phyloP scores from a whole-genome alignment of 371 early-diverging fungal species.

The Mucor mucedo region DNA sequence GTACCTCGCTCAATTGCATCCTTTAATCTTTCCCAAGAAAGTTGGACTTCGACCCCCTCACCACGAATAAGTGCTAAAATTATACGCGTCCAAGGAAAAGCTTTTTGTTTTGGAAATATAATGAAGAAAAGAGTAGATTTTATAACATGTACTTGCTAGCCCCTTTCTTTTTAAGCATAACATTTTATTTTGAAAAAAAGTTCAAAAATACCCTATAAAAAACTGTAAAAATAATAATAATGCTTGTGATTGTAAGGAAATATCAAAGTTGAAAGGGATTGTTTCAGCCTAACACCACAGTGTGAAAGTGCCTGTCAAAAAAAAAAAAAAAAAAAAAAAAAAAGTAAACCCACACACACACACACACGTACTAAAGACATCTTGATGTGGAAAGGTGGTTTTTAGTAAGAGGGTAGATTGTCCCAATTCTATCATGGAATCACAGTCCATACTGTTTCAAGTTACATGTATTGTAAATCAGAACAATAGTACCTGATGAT shows the following conservation, averaged over 20 bases:
- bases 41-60: constrained; percentile 63
- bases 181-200: neutral
- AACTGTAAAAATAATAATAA: neutral
- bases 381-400: too few species aligned
- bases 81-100: neutral
- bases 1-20: constrained; percentile 77
- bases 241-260: neutral
- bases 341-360: too few species aligned
- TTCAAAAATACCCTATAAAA: constrained; percentile 6
- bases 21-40: constrained; percentile 69
- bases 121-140: neutral
- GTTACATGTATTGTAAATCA: too few species aligned
- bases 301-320: too few species aligned
- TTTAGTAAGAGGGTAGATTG: too few species aligned
- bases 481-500: too few species aligned
- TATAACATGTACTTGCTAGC: neutral
- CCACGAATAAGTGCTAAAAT: constrained; percentile 19
- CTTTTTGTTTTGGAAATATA: neutral
- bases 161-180: neutral
- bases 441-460: too few species aligned
- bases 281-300: too few species aligned
- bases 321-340: too few species aligned
- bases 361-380: too few species aligned
- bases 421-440: too few species aligned
- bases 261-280: too few species aligned